Base-by-base conservation (phyloP, 2,329 filamentous ascomycete species). In the Claviceps pusilla region DNA sequence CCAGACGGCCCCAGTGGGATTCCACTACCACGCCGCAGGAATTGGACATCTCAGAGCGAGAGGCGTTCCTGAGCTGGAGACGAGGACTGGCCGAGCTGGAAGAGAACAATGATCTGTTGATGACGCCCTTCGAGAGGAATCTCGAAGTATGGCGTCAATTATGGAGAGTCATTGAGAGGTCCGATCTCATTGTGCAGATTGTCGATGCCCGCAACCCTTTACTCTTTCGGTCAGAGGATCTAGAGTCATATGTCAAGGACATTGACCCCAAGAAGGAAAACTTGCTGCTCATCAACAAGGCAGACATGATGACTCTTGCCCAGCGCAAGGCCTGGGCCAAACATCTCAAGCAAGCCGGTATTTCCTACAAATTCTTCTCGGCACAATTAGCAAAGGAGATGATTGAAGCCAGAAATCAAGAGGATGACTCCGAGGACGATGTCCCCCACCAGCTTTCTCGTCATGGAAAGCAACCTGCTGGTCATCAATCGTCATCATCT, bases 71-170 rank as follows among this genome's bases (percentile, higher is more conserved):
- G 55, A 78, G 88, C 59, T 98, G 93, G 93, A 78, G 93, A 62
- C 78, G 93, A 65, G 89, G 89, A 0, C 72, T 98, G 55, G 93
- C 94, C 0, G 90, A 97, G 68, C 71, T 98, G 53, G 88, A 96
- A 65, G 91, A 98, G 72, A 89, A 87, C 64, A 84, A 96, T 56
- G 93, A 98, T 67, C 71, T 98, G 54, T 78, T 98, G 54, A 90
- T 98, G 88, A 98, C 93, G 0, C 93, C 93, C 0, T 98, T 98
- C 64, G 93, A 98, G 76, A 81, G 93, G 56, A 98, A 98, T 66
- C 66, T 98, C 57, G 94, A 98, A 65, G 93, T 98, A 33, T 98
- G 93, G 93, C 83, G 93, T 66, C 93, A 98, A 70, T 67, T 98
- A 62, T 98, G 93, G 93, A 82, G 93, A 72, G 93, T 98, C 56